phyloP scores from a whole-genome alignment of 2,329 filamentous ascomycete genomes.

The Emericellopsis cladophorae region DNA sequence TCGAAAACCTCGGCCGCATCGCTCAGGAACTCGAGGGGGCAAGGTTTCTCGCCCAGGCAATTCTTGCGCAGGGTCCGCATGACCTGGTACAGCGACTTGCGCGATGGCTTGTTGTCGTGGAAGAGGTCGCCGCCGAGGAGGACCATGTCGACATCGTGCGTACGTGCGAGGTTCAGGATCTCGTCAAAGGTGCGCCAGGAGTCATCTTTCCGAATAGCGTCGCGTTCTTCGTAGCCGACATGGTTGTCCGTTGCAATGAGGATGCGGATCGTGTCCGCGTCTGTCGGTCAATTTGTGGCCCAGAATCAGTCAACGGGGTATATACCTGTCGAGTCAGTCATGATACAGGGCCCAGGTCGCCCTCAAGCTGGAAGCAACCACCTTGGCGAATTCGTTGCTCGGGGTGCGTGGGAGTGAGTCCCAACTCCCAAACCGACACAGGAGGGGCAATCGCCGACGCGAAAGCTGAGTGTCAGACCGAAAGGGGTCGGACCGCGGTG shows the following conservation, averaged over 20 bases:
- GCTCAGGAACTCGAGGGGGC: slow-evolving; percentile 86
- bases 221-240: slow-evolving; percentile 91
- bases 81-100: slow-evolving; percentile 93
- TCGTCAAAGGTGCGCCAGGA: slow-evolving; percentile 96
- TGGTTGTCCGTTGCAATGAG: slow-evolving; percentile 93
- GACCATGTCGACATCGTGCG: slow-evolving; percentile 74
- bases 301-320: background rate
- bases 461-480: no score
- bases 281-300: slow-evolving; percentile 15
- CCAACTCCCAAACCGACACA: no score
- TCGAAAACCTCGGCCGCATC: slow-evolving; percentile 88
- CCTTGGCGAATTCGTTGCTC: no score
- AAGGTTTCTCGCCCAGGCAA: slow-evolving; percentile 89
- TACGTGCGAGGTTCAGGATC: slow-evolving; percentile 74
- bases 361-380: no score
- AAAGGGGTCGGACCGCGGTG: no score
- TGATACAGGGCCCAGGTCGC: background rate
- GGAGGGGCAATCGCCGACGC: no score
- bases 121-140: slow-evolving; percentile 90
- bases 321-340: slow-evolving; percentile 5
- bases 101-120: slow-evolving; percentile 94
- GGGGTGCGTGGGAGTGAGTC: no score
- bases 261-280: slow-evolving; percentile 81
- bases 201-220: slow-evolving; percentile 89
- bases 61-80: slow-evolving; percentile 91